Evolutionary conservation across 805 yeast species (phyloP).

Genomic region (Pichia scutulata): DNA sequence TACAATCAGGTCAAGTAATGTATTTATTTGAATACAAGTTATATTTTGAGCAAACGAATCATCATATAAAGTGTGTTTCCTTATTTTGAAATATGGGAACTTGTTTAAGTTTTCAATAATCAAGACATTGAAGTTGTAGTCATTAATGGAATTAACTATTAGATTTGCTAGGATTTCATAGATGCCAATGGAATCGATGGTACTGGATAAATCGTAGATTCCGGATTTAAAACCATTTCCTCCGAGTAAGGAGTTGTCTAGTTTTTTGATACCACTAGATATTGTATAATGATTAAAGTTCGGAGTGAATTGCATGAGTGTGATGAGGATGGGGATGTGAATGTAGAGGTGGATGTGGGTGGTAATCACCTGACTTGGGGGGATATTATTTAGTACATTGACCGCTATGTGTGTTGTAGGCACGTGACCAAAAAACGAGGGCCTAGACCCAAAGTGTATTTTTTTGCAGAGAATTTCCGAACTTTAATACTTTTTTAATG

Average conservation of each 20-base stretch:
- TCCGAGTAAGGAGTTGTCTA: constrained; percentile 16
- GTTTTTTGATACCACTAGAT: constrained; percentile 14
- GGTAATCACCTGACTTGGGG: too few relatives aligned
- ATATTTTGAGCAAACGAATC: constrained; percentile 6
- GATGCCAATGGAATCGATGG: constrained; percentile 22
- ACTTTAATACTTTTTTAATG: too few relatives aligned
- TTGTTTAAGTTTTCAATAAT: constrained; percentile 12
- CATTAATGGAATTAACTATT: not conserved
- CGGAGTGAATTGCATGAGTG: not conserved
- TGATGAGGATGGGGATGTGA: too few relatives aligned
- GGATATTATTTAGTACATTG: too few relatives aligned
- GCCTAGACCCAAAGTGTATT: too few relatives aligned
- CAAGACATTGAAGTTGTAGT: constrained; percentile 7
- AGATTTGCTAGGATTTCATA: constrained; percentile 21
- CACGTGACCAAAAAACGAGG: too few relatives aligned
- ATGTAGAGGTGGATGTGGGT: too few relatives aligned
- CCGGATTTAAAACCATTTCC: constrained; percentile 19
- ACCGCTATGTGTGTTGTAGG: too few relatives aligned
- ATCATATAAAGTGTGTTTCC: constrained; percentile 4
- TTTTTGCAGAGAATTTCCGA: too few relatives aligned
- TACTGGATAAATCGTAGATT: constrained; percentile 23
- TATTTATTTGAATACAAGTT: constrained; percentile 12
- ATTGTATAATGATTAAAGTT: not conserved
- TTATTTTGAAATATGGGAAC: constrained; percentile 24
- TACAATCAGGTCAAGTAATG: constrained; percentile 18